A percentile compares a stretch with the other conserved stretches of the same genome.
phyloP scores from a whole-genome alignment of 805 yeast genomes.

The Starmerella apicola region DNA sequence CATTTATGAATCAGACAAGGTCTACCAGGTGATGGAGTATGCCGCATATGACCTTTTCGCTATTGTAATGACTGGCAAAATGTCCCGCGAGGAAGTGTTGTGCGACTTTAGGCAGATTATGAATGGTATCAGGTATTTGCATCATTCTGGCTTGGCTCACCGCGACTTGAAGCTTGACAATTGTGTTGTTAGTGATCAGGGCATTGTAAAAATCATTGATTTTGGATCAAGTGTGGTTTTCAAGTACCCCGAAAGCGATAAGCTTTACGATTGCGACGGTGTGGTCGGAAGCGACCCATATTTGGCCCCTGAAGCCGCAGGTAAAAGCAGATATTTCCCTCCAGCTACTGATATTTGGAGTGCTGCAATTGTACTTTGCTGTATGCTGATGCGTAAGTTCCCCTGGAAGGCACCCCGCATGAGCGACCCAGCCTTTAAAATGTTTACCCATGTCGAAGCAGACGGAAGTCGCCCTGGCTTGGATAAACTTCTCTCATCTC shows the following conservation, averaged over 20 bases:
- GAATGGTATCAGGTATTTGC: slow-evolving; percentile 70
- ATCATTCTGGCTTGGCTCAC: slow-evolving; percentile 71
- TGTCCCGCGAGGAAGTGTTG: slow-evolving; percentile 64
- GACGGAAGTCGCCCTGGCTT: slow-evolving; percentile 39
- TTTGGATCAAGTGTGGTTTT: slow-evolving; percentile 90
- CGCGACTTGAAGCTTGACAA: slow-evolving; percentile 87
- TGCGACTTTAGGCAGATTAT: slow-evolving; percentile 85
- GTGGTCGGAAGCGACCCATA: slow-evolving; percentile 84
- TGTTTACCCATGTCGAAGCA: slow-evolving; percentile 40
- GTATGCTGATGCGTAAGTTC: slow-evolving; percentile 82
- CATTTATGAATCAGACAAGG: slow-evolving; percentile 74
- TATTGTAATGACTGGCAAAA: slow-evolving; percentile 83
- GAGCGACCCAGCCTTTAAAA: slow-evolving; percentile 68
- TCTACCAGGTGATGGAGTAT: slow-evolving; percentile 87
- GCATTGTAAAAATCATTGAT: slow-evolving; percentile 76
- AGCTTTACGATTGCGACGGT: slow-evolving; percentile 64
- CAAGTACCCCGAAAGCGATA: slow-evolving; percentile 69
- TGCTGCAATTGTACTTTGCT: slow-evolving; percentile 76
- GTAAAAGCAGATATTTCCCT: slow-evolving; percentile 73
- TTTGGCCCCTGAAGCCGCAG: slow-evolving; percentile 84
- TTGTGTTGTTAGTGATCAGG: slow-evolving; percentile 67
- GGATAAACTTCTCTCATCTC: slow-evolving; percentile 47
- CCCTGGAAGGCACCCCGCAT: slow-evolving; percentile 90
- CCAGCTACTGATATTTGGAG: slow-evolving; percentile 94
- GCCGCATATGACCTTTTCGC: slow-evolving; percentile 90